Conservation (phyloP, 345 rosid genomes). For the Citrus unshiu region DNA sequence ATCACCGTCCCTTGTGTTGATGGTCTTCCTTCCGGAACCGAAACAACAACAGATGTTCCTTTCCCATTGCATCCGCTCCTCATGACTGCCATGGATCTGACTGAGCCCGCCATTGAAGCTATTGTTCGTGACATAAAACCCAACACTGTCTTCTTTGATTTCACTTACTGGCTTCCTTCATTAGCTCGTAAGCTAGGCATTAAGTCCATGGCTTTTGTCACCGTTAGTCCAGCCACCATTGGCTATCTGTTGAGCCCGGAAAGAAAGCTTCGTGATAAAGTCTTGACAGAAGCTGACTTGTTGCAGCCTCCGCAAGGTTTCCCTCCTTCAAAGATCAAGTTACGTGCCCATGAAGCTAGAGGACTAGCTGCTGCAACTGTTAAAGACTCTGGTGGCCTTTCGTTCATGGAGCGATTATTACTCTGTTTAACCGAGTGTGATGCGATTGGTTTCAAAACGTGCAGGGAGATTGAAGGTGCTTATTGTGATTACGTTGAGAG, state of each 20-base stretch:
- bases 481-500: slow-evolving; percentile 18
- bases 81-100: slow-evolving; percentile 32
- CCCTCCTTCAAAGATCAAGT: slow-evolving; percentile 18
- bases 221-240: slow-evolving; percentile 17
- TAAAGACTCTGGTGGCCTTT: neutral
- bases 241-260: slow-evolving; percentile 20
- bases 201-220: slow-evolving; percentile 18
- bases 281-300: slow-evolving; percentile 16
- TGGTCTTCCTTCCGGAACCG: slow-evolving; percentile 35
- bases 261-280: slow-evolving; percentile 9
- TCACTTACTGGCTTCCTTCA: slow-evolving; percentile 27
- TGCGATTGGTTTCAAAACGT: slow-evolving; percentile 16
- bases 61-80: slow-evolving; percentile 12
- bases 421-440: slow-evolving; percentile 5
- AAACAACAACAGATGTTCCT: slow-evolving; percentile 33
- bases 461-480: slow-evolving; percentile 27
- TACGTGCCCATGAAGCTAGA: slow-evolving; percentile 21
- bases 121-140: slow-evolving; percentile 28
- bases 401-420: neutral
- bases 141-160: slow-evolving; percentile 28
- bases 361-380: neutral
- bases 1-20: slow-evolving; percentile 25
- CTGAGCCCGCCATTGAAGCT: slow-evolving; percentile 20
- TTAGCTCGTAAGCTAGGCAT: slow-evolving; percentile 7
- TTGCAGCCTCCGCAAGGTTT: slow-evolving; percentile 16